Evolutionary conservation across 352 stramenopile genomes (phyloP).

Genomic region (Globisporangium echinulatum): DNA sequence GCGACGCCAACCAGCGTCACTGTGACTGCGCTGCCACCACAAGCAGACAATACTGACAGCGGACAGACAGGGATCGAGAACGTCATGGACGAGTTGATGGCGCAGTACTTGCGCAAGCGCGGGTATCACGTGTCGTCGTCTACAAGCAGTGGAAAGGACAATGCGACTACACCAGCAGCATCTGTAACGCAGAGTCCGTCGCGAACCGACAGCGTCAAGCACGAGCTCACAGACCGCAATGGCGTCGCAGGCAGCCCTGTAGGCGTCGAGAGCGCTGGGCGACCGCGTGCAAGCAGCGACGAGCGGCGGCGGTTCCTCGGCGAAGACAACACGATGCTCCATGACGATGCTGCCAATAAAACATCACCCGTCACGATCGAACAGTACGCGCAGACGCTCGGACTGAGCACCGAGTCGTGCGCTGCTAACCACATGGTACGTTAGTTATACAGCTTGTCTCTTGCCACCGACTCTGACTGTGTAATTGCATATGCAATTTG

Average conservation of each 20-base stretch:
- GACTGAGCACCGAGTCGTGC: slow-evolving; percentile 64
- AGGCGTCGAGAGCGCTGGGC: slow-evolving; percentile 7
- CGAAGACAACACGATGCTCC: slow-evolving; percentile 9
- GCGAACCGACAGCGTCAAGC: slow-evolving; percentile 9
- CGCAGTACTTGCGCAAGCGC: slow-evolving; percentile 54
- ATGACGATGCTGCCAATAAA: slow-evolving; percentile 5
- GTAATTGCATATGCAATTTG: neutral
- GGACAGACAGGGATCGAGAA: slow-evolving; percentile 7
- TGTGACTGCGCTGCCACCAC: neutral
- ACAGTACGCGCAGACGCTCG: slow-evolving; percentile 53
- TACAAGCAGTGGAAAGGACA: no score
- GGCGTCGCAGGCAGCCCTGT: slow-evolving; percentile 5
- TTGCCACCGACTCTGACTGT: neutral
- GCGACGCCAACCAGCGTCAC: neutral
- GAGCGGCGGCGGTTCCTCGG: slow-evolving; percentile 24
- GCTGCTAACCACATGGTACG: slow-evolving; percentile 68
- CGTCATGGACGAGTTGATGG: slow-evolving; percentile 64
- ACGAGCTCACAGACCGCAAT: slow-evolving; percentile 3
- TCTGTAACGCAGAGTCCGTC: slow-evolving; percentile 4
- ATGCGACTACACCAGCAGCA: neutral
- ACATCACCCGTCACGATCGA: slow-evolving; percentile 27
- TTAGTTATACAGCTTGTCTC: slow-evolving; percentile 1
- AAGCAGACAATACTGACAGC: neutral
- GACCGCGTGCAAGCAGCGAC: slow-evolving; percentile 2
- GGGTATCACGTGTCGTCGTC: slow-evolving; percentile 40